Percentiles rank a stretch among this genome's conserved stretches.
Conservation (phyloP, 106 monocot genomes). For the Acorus gramineus region DNA sequence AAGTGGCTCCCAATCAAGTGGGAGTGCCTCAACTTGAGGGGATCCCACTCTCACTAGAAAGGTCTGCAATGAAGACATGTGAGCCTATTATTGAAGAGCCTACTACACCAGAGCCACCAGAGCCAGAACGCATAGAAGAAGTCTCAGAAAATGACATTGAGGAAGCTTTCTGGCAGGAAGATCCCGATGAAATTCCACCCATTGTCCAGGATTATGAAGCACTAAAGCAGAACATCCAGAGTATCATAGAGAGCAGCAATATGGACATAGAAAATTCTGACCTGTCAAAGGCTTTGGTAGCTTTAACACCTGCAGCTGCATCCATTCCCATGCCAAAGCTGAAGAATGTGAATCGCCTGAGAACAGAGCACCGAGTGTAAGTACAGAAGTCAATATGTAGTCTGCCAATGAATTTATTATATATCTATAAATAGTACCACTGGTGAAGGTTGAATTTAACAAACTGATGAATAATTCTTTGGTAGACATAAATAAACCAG, state of each 20-base stretch:
- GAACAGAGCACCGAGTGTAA: constrained; percentile 79
- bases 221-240: constrained; percentile 43
- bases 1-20: background rate
- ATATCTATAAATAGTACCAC: no score
- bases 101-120: constrained; percentile 35
- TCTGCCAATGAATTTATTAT: constrained; percentile 1
- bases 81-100: constrained; percentile 71
- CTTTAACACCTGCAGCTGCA: constrained; percentile 22
- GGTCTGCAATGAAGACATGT: constrained; percentile 4
- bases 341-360: constrained; percentile 52
- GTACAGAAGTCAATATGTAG: constrained; percentile 7
- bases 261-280: constrained; percentile 32
- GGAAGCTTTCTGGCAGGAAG: constrained; percentile 43
- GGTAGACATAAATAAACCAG: no score
- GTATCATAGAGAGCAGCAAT: constrained; percentile 29
- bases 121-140: constrained; percentile 5
- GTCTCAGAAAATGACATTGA: constrained; percentile 40
- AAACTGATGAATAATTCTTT: no score
- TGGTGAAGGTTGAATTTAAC: no score
- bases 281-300: constrained; percentile 53
- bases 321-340: constrained; percentile 41
- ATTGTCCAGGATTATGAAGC: constrained; percentile 45
- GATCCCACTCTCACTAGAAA: constrained; percentile 2
- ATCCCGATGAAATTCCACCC: constrained; percentile 52
- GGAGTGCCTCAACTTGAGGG: constrained; percentile 20